Conservation (phyloP, 2,329 filamentous ascomycete species). For the Clathrospora elynae region DNA sequence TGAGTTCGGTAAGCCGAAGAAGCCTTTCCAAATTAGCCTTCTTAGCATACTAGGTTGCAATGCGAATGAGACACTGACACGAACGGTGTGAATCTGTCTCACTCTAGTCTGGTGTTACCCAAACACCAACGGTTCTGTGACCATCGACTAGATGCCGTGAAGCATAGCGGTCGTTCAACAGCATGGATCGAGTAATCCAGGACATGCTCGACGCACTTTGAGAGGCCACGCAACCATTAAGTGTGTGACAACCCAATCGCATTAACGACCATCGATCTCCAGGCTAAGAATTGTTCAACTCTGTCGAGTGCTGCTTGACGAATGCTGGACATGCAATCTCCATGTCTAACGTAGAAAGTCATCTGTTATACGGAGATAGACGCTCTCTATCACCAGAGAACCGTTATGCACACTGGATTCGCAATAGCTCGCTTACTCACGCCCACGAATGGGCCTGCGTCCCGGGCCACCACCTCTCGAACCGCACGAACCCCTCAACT, state of each 20-base stretch:
- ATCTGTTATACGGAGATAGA: slow-evolving; percentile 15
- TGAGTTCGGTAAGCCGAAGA: background rate
- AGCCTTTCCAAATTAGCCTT: background rate
- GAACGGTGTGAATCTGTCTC: slow-evolving; percentile 5
- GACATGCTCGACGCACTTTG: slow-evolving; percentile 8
- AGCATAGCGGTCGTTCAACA: slow-evolving; percentile 8
- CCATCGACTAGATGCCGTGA: slow-evolving; percentile 9
- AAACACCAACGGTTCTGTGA: background rate
- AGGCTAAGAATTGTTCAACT: too few species aligned
- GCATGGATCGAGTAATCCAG: slow-evolving; percentile 10
- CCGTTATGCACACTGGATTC: slow-evolving; percentile 27
- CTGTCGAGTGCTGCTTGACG: too few species aligned
- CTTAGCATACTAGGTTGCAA: slow-evolving; percentile 5
- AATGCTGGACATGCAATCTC: background rate
- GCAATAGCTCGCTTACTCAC: slow-evolving; percentile 22
- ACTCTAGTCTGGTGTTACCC: background rate
- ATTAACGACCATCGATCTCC: background rate
- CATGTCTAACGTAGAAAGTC: background rate
- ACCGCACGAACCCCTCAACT: slow-evolving; percentile 22
- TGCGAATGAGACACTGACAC: background rate
- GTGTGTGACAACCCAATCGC: background rate
- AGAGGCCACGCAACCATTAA: slow-evolving; percentile 15
- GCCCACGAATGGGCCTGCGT: slow-evolving; percentile 24
- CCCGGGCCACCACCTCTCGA: slow-evolving; percentile 23
- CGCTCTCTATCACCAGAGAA: slow-evolving; percentile 18